phyloP scores from a whole-genome alignment of 306 rosid species.

The Ormosia semicastrata region DNA sequence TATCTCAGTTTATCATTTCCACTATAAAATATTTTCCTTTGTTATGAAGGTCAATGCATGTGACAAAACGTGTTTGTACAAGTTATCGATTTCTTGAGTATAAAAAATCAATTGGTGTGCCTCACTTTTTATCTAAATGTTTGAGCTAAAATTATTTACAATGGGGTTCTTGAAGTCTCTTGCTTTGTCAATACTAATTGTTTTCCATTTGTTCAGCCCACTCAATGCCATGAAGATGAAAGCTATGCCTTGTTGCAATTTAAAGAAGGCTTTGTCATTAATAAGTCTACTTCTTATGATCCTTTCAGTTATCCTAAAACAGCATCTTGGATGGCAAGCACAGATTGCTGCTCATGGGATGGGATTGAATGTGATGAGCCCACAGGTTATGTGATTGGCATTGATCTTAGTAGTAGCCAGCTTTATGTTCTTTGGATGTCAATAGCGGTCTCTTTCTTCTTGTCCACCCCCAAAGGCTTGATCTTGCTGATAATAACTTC shows the following conservation, averaged over 20 bases:
- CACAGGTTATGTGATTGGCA: slow-evolving; percentile 8
- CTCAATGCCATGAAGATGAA: slow-evolving; percentile 6
- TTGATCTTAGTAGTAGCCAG: slow-evolving; percentile 25
- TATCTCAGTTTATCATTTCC: background rate
- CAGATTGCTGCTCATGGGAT: slow-evolving; percentile 35
- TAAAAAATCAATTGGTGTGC: background rate
- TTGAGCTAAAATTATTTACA: background rate
- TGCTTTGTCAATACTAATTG: background rate
- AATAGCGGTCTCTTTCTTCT: background rate
- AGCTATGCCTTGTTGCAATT: slow-evolving; percentile 26
- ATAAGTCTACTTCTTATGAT: background rate
- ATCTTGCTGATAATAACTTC: slow-evolving; percentile 34
- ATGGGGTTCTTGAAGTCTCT: background rate
- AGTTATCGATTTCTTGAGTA: background rate
- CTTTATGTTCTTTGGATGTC: background rate
- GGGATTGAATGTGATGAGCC: slow-evolving; percentile 25
- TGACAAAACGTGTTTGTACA: background rate
- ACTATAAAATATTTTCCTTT: background rate
- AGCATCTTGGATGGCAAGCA: slow-evolving; percentile 20
- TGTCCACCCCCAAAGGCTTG: slow-evolving; percentile 3
- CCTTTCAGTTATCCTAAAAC: slow-evolving; percentile 28
- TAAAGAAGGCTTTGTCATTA: slow-evolving; percentile 13
- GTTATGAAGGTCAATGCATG: background rate
- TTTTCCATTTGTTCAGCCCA: background rate
- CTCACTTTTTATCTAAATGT: background rate